phyloP scores from a whole-genome alignment of 768 basidiomycete species.

The Russula lepida region DNA sequence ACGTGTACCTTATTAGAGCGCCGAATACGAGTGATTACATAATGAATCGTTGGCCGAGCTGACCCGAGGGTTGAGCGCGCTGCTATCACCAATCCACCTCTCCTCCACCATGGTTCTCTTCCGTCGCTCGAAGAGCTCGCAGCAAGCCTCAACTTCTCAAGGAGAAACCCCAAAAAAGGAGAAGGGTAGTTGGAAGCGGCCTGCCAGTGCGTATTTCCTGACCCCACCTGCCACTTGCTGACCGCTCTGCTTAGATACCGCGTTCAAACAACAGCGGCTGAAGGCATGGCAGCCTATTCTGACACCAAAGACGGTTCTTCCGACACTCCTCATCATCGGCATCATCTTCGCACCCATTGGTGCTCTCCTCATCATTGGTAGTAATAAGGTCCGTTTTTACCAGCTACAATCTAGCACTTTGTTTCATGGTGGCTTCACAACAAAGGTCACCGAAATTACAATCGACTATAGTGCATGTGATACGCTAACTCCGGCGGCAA shows the following conservation, averaged over 20 bases:
- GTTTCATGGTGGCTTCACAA: not conserved
- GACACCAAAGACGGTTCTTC: conserved; percentile 94
- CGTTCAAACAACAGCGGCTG: conserved; percentile 98
- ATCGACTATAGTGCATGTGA: conserved; percentile 96
- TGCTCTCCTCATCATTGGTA: conserved; percentile 89
- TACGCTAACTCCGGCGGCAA: conserved; percentile 36
- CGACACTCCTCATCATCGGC: conserved; percentile 91
- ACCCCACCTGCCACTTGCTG: conserved; percentile 19
- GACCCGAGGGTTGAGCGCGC: not conserved
- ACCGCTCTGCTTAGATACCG: conserved; percentile 60
- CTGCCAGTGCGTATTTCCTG: conserved; percentile 56
- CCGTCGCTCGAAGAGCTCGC: conserved; percentile 25
- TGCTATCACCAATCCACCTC: no score
- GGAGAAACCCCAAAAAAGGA: conserved; percentile 56
- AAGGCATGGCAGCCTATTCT: conserved; percentile 99
- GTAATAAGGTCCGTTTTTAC: conserved; percentile 41
- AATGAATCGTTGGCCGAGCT: not conserved
- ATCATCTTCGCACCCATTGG: conserved; percentile 95
- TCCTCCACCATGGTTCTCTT: conserved; percentile 27
- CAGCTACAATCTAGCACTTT: not conserved
- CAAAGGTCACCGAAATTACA: conserved; percentile 82
- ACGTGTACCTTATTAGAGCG: conserved; percentile 3
- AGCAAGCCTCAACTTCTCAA: conserved; percentile 19
- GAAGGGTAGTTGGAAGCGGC: conserved; percentile 77
- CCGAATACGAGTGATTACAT: conserved; percentile 1